A percentile compares a stretch with the other conserved stretches of the same genome.
These are phyloP conservation scores for Plasmodium malariae DNA, from an alignment of 169 alveolate species.

Conservation along the genomic window DNA sequence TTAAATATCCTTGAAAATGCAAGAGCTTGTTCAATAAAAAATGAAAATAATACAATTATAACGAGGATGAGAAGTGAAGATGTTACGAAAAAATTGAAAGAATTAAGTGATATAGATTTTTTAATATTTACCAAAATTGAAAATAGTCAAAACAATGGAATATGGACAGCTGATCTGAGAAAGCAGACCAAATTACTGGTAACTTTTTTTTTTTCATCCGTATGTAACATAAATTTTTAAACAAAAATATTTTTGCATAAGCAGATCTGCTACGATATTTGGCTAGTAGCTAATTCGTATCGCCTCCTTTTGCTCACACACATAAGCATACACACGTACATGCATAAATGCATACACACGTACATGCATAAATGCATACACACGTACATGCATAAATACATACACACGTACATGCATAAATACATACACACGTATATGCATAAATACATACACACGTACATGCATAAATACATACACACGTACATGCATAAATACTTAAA, in stretches of 20 bases:
- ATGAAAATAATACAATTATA: slow-evolving; percentile 76
- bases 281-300: too few species aligned
- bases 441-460: not conserved
- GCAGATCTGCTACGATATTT: too few species aligned
- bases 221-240: too few species aligned
- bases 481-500: not conserved
- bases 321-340: too few species aligned
- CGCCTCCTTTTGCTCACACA: too few species aligned
- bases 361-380: not conserved
- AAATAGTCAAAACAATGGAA: slow-evolving; percentile 92
- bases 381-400: too few species aligned
- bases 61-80: slow-evolving; percentile 86
- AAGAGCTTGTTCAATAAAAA: slow-evolving; percentile 80
- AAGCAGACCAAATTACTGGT: slow-evolving; percentile 89
- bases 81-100: slow-evolving; percentile 86
- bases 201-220: too few species aligned
- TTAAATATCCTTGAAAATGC: slow-evolving; percentile 80
- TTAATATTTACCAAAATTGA: slow-evolving; percentile 91
- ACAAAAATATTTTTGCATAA: too few species aligned
- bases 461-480: not conserved
- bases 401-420: not conserved
- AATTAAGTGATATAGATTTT: slow-evolving; percentile 90
- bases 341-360: not conserved
- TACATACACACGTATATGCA: not conserved
- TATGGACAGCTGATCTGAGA: slow-evolving; percentile 94